A percentile compares a stretch with the other conserved stretches of the same genome.
phyloP scores from a whole-genome alignment of 208 protist species.

The Leishmania major region DNA sequence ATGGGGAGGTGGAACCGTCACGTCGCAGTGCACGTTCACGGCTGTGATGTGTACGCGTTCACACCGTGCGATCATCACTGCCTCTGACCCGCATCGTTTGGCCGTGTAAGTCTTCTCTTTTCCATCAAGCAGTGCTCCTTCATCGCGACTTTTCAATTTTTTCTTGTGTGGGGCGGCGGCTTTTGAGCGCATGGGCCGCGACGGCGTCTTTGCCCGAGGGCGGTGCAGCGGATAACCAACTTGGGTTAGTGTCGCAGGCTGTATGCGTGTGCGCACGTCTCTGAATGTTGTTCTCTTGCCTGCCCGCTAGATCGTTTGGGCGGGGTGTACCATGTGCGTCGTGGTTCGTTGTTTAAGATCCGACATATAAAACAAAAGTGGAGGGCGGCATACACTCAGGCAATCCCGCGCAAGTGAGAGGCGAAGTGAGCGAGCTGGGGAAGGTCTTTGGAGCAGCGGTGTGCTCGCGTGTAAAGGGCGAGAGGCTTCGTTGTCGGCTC shows the following conservation, averaged over 20 bases:
- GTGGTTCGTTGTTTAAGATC: constrained; percentile 4
- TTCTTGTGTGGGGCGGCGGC: background rate
- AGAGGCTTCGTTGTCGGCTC: background rate
- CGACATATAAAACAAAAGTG: background rate
- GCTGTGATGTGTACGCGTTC: background rate
- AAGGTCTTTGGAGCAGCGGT: background rate
- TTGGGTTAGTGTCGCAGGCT: background rate
- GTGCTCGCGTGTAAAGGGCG: background rate
- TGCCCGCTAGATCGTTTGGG: background rate
- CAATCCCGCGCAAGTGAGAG: background rate
- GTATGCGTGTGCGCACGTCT: background rate
- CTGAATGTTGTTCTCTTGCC: background rate
- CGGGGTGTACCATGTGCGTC: background rate
- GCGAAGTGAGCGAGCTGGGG: background rate
- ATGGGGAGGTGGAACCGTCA: background rate
- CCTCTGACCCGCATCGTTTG: background rate
- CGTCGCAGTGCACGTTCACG: background rate
- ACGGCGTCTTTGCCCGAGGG: background rate
- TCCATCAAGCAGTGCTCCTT: background rate
- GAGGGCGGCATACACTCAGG: background rate
- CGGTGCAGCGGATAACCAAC: background rate
- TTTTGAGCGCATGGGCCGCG: background rate
- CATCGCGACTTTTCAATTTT: background rate
- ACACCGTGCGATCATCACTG: background rate
- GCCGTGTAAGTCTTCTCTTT: background rate